Evolutionary conservation across 1,139 yeast species (phyloP).

Genomic region (Debaryomyces coudertii): DNA sequence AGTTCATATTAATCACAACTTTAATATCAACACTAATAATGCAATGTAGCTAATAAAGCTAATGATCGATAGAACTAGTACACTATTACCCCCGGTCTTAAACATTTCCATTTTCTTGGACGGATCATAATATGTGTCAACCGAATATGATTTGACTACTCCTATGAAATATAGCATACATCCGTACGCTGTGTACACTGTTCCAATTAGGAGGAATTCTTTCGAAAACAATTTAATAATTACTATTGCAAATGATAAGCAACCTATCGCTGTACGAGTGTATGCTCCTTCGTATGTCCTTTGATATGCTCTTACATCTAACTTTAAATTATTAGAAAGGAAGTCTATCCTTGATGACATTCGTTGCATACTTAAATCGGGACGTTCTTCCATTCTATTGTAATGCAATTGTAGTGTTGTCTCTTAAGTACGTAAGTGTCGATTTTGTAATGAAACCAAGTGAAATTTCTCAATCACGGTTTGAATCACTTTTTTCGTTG

Average conservation of each 20-base stretch:
- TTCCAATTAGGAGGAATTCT: constrained; percentile 57
- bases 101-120: constrained; percentile 43
- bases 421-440: not conserved
- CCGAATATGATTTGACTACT: constrained; percentile 44
- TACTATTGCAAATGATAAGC: constrained; percentile 49
- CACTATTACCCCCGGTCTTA: constrained; percentile 55
- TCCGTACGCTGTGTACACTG: constrained; percentile 56
- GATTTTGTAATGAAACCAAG: not conserved
- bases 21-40: constrained; percentile 44
- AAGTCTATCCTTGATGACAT: constrained; percentile 39
- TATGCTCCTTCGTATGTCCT: constrained; percentile 66
- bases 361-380: constrained; percentile 17
- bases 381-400: constrained; percentile 8
- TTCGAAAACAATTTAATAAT: constrained; percentile 55
- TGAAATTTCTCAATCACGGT: constrained; percentile 6
- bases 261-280: constrained; percentile 54
- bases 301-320: constrained; percentile 63
- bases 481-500: constrained; percentile 3
- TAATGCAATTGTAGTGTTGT: not conserved
- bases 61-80: constrained; percentile 42
- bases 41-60: constrained; percentile 51
- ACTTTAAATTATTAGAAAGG: constrained; percentile 40
- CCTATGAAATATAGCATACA: constrained; percentile 52
- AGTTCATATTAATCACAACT: constrained; percentile 27
- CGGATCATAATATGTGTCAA: constrained; percentile 52